Conservation (phyloP, 1,284 basidiomycete genomes). For the Phylloporus sp. region DNA sequence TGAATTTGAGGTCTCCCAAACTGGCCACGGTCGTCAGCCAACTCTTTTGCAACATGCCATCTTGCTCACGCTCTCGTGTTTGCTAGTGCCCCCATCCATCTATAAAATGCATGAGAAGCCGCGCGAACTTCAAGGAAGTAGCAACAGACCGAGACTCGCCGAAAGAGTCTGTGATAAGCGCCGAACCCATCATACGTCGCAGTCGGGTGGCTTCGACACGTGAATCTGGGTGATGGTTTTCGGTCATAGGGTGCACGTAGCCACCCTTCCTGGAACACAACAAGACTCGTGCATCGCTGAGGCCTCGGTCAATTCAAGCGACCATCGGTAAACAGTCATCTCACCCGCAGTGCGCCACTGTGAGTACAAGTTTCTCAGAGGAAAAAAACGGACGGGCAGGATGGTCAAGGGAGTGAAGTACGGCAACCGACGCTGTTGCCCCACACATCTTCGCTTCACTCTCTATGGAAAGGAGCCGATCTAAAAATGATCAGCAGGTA, state of each 20-base stretch:
- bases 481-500: constrained; percentile 53
- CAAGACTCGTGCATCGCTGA: constrained; percentile 88
- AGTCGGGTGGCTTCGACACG: constrained; percentile 86
- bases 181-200: constrained; percentile 89
- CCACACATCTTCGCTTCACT: constrained; percentile 75
- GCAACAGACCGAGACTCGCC: constrained; percentile 83
- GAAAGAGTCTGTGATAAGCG: constrained; percentile 92
- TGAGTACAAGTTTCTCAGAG: constrained; percentile 73
- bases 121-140: background rate
- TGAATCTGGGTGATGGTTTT: constrained; percentile 92
- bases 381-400: constrained; percentile 82
- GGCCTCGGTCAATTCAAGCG: constrained; percentile 9
- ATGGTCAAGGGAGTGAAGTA: constrained; percentile 86
- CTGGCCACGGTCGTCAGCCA: constrained; percentile 47
- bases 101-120: constrained; percentile 36
- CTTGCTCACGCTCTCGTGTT: constrained; percentile 85
- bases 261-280: constrained; percentile 81
- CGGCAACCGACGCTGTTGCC: constrained; percentile 89
- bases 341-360: constrained; percentile 93
- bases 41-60: background rate
- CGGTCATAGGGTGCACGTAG: constrained; percentile 81
- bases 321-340: constrained; percentile 32
- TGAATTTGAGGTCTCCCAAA: constrained; percentile 91
- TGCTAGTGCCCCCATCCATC: constrained; percentile 95
- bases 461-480: constrained; percentile 67